A percentile compares a stretch with the other conserved stretches of the same genome.
These are phyloP conservation scores for Mortierella sp. DNA, from an alignment of 371 early-diverging fungal species.

Conservation along the genomic window DNA sequence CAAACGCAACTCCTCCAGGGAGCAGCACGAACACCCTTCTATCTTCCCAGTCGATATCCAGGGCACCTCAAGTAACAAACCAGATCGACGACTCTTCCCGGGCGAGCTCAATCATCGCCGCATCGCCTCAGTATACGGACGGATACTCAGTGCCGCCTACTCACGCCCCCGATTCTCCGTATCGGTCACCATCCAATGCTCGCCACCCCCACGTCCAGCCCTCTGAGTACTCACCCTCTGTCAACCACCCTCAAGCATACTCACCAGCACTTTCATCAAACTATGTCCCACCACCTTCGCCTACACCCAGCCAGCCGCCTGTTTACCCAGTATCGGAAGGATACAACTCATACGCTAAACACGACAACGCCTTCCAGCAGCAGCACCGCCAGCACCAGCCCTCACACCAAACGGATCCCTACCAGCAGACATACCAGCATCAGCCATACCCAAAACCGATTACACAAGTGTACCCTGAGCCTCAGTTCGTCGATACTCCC, in stretches of 20 bases:
- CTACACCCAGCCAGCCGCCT: background rate
- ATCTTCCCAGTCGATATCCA: background rate
- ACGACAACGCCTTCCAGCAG: too few relatives aligned
- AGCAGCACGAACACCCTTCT: background rate
- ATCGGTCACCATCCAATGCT: background rate
- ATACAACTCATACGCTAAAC: too few relatives aligned
- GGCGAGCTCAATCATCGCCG: background rate
- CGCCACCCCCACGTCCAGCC: background rate
- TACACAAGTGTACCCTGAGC: background rate
- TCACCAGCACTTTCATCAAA: background rate
- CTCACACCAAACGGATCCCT: too few relatives aligned
- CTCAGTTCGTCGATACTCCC: background rate
- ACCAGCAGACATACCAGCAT: background rate
- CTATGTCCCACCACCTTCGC: background rate
- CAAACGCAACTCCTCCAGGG: background rate
- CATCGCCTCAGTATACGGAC: background rate
- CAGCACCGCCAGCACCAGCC: background rate
- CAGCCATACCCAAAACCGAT: background rate
- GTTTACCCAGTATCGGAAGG: background rate
- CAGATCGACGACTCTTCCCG: background rate
- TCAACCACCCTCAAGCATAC: background rate
- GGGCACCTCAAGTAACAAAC: background rate
- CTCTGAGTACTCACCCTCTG: background rate
- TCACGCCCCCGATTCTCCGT: background rate
- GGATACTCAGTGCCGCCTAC: background rate